Conservation (phyloP, 2,329 filamentous ascomycete genomes). For the Fusarium clavum region DNA sequence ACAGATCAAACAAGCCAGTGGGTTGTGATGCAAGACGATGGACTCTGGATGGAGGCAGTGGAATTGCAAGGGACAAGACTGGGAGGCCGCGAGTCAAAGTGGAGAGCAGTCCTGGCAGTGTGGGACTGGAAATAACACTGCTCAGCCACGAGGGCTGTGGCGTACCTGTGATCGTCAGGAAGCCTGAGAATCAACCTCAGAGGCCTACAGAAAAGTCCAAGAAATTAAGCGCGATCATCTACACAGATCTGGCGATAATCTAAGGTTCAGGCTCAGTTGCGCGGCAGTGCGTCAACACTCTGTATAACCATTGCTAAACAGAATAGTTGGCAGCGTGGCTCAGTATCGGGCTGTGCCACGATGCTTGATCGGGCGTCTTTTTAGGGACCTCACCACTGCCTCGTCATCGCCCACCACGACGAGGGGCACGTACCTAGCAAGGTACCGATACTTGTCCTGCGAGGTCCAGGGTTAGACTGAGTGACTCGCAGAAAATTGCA, state of each 20-base stretch:
- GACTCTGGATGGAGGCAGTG: slow-evolving; percentile 10
- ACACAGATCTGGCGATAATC: not conserved
- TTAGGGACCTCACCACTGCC: slow-evolving; percentile 49
- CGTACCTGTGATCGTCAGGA: slow-evolving; percentile 1
- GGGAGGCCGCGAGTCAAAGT: slow-evolving; percentile 42
- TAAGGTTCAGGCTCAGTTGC: not conserved
- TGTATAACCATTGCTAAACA: slow-evolving; percentile 4
- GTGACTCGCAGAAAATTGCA: slow-evolving; percentile 42
- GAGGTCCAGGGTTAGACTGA: slow-evolving; percentile 19
- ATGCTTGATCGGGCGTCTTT: slow-evolving; percentile 25
- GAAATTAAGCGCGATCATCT: slow-evolving; percentile 22
- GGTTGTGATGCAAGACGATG: slow-evolving; percentile 33
- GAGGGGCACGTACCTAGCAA: slow-evolving; percentile 42
- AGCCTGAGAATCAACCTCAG: not conserved
- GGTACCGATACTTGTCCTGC: slow-evolving; percentile 47
- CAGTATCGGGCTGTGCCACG: slow-evolving; percentile 44
- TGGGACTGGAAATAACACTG: slow-evolving; percentile 31
- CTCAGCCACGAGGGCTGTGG: slow-evolving; percentile 36
- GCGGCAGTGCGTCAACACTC: slow-evolving; percentile 36
- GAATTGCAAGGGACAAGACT: slow-evolving; percentile 36
- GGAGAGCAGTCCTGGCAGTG: slow-evolving; percentile 11
- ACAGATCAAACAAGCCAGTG: slow-evolving; percentile 22
- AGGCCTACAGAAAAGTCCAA: slow-evolving; percentile 10
- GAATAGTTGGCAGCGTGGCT: slow-evolving; percentile 41
- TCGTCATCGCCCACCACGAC: slow-evolving; percentile 54